Conservation (phyloP, 352 stramenopile species). For the Blastocystis sp. region DNA sequence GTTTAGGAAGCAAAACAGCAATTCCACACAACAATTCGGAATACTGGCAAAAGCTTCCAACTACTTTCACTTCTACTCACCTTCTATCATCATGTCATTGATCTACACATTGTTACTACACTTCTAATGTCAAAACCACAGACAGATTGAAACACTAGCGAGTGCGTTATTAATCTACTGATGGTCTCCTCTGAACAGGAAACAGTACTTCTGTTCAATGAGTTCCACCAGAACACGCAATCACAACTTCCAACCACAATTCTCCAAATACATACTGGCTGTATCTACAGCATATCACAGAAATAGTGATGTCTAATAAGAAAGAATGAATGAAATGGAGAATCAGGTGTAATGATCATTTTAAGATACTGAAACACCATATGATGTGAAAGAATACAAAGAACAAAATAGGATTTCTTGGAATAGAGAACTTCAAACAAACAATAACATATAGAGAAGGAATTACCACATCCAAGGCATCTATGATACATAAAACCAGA, state of each 20-base stretch:
- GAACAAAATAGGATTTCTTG: neutral
- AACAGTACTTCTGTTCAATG: neutral
- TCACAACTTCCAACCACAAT: no score
- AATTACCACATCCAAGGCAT: neutral
- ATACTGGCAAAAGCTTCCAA: neutral
- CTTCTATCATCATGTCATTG: neutral
- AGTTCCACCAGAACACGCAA: neutral
- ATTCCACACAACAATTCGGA: conserved; percentile 11
- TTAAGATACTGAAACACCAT: neutral
- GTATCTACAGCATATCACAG: neutral
- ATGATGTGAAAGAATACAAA: neutral
- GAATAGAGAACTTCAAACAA: neutral
- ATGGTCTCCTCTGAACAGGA: neutral
- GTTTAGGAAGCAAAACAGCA: neutral
- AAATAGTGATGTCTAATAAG: neutral
- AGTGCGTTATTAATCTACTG: neutral
- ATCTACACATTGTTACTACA: neutral
- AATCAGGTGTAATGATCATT: neutral
- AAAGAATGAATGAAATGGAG: neutral
- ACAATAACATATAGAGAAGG: neutral
- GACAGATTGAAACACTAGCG: neutral
- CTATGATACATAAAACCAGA: neutral
- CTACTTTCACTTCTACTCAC: neutral
- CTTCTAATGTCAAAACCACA: neutral
- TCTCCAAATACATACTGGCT: neutral